A percentile compares a stretch with the other conserved stretches of the same genome.
Evolutionary conservation across 108 stramenopile genomes (phyloP).

Genomic region (Nitzschia putrida): DNA sequence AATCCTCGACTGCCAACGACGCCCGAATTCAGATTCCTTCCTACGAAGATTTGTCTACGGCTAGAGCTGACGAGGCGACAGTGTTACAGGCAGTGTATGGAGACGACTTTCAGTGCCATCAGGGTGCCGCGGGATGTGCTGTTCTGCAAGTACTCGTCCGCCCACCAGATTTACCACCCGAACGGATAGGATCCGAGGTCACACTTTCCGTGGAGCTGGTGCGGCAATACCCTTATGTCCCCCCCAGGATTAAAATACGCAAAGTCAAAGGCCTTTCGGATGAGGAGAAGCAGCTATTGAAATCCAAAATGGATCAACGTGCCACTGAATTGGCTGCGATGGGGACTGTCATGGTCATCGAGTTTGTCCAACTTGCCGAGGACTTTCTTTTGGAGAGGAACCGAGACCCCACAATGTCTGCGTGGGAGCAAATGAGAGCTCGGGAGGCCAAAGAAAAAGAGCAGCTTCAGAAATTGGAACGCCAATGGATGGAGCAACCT

Average conservation of each 20-base stretch:
- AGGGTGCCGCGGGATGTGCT: conserved; percentile 54
- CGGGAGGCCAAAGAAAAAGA: conserved; percentile 47
- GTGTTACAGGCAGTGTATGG: conserved; percentile 79
- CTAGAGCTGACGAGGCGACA: conserved; percentile 73
- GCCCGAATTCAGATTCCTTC: conserved; percentile 19
- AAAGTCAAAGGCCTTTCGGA: conserved; percentile 55
- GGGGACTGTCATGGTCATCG: conserved; percentile 73
- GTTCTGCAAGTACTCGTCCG: conserved; percentile 37
- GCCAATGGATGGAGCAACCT: conserved; percentile 6
- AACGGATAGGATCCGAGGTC: conserved; percentile 29
- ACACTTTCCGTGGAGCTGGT: conserved; percentile 54
- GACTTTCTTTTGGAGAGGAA: conserved; percentile 67
- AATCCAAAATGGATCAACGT: conserved; percentile 37
- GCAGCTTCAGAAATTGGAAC: conserved; percentile 28
- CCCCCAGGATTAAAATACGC: conserved; percentile 52
- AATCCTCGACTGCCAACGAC: neutral
- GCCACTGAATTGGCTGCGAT: conserved; percentile 54
- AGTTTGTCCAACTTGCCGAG: conserved; percentile 74
- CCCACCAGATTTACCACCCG: conserved; percentile 45
- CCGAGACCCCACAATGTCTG: conserved; percentile 58
- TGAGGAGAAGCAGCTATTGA: conserved; percentile 42
- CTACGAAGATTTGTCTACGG: conserved; percentile 70
- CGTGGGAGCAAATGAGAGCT: conserved; percentile 63
- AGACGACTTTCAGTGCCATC: conserved; percentile 50
- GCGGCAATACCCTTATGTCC: conserved; percentile 70